A percentile compares a stretch with the other conserved stretches of the same genome.
phyloP scores from a whole-genome alignment of 164 flowering plant genomes.

The Hamamelis virginiana region DNA sequence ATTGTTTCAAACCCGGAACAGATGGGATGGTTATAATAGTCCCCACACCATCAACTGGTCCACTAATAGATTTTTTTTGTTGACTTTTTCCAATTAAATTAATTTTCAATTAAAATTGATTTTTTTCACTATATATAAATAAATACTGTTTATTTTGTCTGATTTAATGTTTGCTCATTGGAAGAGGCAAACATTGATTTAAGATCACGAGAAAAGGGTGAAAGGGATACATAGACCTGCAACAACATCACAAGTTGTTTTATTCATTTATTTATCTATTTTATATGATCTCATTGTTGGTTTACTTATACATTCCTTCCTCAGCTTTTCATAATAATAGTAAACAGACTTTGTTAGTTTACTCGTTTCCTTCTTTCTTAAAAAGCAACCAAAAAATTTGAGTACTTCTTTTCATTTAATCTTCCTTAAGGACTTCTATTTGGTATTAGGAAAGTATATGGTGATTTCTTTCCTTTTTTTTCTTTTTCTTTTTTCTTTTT shows the following conservation, averaged over 20 bases:
- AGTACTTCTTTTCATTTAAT: background rate
- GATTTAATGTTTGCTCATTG: background rate
- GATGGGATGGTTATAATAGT: background rate
- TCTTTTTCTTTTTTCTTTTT: background rate
- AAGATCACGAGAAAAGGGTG: too few relatives aligned
- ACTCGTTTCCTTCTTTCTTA: background rate
- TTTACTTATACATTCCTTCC: background rate
- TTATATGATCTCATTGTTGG: background rate
- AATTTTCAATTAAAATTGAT: background rate
- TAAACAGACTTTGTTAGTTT: background rate
- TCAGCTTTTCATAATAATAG: background rate
- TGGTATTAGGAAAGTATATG: background rate
- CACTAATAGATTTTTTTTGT: background rate
- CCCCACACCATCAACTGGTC: background rate
- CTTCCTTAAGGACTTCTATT: background rate
- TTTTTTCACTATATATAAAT: background rate
- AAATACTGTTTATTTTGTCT: background rate
- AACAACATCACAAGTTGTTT: background rate
- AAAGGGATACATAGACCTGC: background rate
- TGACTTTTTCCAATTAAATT: background rate
- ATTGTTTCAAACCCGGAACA: conserved; percentile 14
- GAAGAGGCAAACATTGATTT: background rate
- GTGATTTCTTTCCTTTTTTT: background rate
- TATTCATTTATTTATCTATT: background rate
- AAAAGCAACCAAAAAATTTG: background rate